A percentile compares a stretch with the other conserved stretches of the same genome.
Evolutionary conservation across 495 filamentous ascomycete species (phyloP).

Genomic region (Aspergillus olivimuriae): DNA sequence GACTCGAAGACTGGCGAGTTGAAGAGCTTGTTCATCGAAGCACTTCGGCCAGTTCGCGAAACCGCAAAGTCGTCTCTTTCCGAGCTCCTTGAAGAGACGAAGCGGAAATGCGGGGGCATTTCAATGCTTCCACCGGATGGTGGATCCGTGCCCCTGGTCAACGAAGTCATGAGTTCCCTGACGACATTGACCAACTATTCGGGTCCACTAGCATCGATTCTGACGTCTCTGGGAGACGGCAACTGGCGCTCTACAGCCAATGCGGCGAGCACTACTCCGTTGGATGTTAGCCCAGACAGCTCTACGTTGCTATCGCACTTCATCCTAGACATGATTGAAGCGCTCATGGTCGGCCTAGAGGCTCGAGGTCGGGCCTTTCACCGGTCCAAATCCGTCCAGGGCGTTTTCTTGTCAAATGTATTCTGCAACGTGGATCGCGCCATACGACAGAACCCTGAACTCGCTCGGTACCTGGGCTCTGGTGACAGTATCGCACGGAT

Average conservation of each 20-base stretch:
- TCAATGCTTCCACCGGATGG: slow-evolving; percentile 73
- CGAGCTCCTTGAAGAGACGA: slow-evolving; percentile 82
- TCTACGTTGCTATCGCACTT: slow-evolving; percentile 84
- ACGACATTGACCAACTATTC: slow-evolving; percentile 83
- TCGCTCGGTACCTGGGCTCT: slow-evolving; percentile 62
- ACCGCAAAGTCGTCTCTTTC: slow-evolving; percentile 82
- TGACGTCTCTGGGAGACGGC: slow-evolving; percentile 86
- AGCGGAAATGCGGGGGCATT: slow-evolving; percentile 54
- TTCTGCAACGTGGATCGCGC: slow-evolving; percentile 78
- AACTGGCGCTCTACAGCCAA: slow-evolving; percentile 66
- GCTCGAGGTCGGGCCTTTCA: slow-evolving; percentile 64
- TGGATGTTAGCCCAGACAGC: slow-evolving; percentile 88
- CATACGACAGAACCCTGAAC: slow-evolving; percentile 69
- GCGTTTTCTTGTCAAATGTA: slow-evolving; percentile 89
- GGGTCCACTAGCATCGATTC: slow-evolving; percentile 77
- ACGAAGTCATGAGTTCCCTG: slow-evolving; percentile 81
- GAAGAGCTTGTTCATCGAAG: slow-evolving; percentile 74
- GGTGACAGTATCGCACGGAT: slow-evolving; percentile 56
- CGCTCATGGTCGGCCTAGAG: slow-evolving; percentile 72
- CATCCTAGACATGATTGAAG: slow-evolving; percentile 76
- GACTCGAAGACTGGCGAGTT: slow-evolving; percentile 80
- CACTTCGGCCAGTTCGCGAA: slow-evolving; percentile 81
- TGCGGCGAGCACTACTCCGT: slow-evolving; percentile 59
- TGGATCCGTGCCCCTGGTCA: slow-evolving; percentile 66
- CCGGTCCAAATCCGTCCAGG: slow-evolving; percentile 70